Conservation (phyloP, 2,329 filamentous ascomycete species). For the Hypoxylon sp. region DNA sequence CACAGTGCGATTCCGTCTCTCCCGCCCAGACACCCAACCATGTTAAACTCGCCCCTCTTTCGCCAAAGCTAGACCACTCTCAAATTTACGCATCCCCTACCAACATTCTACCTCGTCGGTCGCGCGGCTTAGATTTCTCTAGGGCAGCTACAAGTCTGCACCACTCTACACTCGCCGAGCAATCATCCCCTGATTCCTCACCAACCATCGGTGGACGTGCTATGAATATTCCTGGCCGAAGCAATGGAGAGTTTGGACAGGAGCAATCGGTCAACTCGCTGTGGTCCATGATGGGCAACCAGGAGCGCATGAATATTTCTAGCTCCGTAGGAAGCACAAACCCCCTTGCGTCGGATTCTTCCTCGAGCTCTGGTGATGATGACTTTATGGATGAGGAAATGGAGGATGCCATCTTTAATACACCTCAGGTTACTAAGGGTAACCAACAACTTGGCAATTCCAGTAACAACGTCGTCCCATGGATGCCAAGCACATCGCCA, state of each 20-base stretch:
- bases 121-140: slow-evolving; percentile 92
- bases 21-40: slow-evolving; percentile 56
- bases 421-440: slow-evolving; percentile 80
- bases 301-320: slow-evolving; percentile 80
- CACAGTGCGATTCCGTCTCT: slow-evolving; percentile 65
- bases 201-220: slow-evolving; percentile 81
- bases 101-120: slow-evolving; percentile 89
- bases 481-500: slow-evolving; percentile 76
- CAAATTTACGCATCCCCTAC: slow-evolving; percentile 90
- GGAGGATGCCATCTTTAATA: slow-evolving; percentile 85
- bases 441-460: slow-evolving; percentile 62
- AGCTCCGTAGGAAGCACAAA: slow-evolving; percentile 87
- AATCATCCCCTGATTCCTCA: slow-evolving; percentile 90
- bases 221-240: slow-evolving; percentile 73
- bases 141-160: slow-evolving; percentile 94
- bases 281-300: slow-evolving; percentile 79
- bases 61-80: slow-evolving; percentile 87
- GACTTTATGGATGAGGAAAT: slow-evolving; percentile 80
- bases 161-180: slow-evolving; percentile 92
- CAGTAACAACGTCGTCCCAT: slow-evolving; percentile 63
- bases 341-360: slow-evolving; percentile 81
- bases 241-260: slow-evolving; percentile 64
- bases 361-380: slow-evolving; percentile 79
- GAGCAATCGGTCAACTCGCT: slow-evolving; percentile 79
- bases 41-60: slow-evolving; percentile 77